Percentiles rank a stretch among this genome's conserved stretches.
phyloP scores from a whole-genome alignment of 192 early-diverging fungal species.

The Funneliformis geosporum region DNA sequence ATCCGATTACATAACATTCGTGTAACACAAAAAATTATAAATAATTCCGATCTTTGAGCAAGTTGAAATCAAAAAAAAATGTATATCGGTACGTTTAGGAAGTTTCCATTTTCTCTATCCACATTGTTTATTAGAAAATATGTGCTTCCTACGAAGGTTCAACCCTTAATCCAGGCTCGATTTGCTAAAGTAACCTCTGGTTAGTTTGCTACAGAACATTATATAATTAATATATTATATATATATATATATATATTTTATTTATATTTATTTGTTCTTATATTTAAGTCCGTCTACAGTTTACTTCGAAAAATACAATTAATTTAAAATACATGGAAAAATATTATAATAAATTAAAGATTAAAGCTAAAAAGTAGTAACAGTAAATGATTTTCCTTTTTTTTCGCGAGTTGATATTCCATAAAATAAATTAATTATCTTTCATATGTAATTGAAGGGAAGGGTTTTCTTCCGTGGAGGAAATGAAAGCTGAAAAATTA shows the following conservation, averaged over 20 bases:
- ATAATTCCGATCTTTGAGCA: no score
- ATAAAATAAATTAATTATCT: neutral
- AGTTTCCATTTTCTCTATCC: neutral
- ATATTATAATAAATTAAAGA: neutral
- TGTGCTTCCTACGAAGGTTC: neutral
- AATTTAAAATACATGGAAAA: neutral
- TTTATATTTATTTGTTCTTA: neutral
- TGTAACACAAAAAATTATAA: no score
- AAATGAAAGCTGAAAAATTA: slow-evolving; percentile 13
- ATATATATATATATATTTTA: no score
- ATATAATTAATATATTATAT: no score
- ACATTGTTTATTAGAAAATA: neutral
- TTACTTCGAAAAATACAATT: neutral
- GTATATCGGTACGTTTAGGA: neutral
- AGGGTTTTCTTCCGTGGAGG: neutral
- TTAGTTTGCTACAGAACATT: neutral
- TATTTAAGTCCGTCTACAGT: neutral
- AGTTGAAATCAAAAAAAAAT: no score
- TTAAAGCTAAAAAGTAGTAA: slow-evolving; percentile 5
- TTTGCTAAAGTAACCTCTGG: neutral
- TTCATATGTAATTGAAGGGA: neutral
- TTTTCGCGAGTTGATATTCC: neutral
- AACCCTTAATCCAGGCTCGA: neutral
- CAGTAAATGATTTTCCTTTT: neutral
- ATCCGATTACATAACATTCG: no score